phyloP scores from a whole-genome alignment of 129 eudicot species.

The Lactuca sativa region DNA sequence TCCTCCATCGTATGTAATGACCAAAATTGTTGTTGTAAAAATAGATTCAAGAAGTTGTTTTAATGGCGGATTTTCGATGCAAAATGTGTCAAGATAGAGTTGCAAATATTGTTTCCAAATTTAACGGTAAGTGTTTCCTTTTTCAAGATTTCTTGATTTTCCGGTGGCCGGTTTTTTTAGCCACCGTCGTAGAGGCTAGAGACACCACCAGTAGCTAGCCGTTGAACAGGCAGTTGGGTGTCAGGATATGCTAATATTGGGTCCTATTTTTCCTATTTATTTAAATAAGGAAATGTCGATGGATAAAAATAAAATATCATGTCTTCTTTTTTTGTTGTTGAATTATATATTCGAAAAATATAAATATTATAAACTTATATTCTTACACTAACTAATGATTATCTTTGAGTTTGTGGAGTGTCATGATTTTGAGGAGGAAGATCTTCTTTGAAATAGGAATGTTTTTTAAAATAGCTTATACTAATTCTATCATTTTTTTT shows the following conservation, averaged over 20 bases:
- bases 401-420: not conserved
- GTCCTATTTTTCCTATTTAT: conserved; percentile 1
- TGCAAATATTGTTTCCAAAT: conserved; percentile 16
- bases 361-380: not conserved
- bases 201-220: not conserved
- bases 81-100: conserved; percentile 31
- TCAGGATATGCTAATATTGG: conserved; percentile 4
- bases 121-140: conserved; percentile 15
- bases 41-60: conserved; percentile 30
- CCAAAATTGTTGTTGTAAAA: not conserved
- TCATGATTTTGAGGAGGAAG: not conserved
- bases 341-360: not conserved
- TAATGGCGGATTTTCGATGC: conserved; percentile 32
- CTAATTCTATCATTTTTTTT: too few species aligned
- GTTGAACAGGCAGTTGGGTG: conserved; percentile 10
- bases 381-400: not conserved
- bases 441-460: not conserved
- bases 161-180: not conserved
- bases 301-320: not conserved
- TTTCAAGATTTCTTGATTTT: conserved; percentile 12
- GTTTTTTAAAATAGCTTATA: too few species aligned
- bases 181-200: not conserved
- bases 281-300: not conserved
- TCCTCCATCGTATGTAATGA: not conserved
- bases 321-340: not conserved